phyloP scores from a whole-genome alignment of 139 green algal genomes.

The Astrephomene gubernaculifera region DNA sequence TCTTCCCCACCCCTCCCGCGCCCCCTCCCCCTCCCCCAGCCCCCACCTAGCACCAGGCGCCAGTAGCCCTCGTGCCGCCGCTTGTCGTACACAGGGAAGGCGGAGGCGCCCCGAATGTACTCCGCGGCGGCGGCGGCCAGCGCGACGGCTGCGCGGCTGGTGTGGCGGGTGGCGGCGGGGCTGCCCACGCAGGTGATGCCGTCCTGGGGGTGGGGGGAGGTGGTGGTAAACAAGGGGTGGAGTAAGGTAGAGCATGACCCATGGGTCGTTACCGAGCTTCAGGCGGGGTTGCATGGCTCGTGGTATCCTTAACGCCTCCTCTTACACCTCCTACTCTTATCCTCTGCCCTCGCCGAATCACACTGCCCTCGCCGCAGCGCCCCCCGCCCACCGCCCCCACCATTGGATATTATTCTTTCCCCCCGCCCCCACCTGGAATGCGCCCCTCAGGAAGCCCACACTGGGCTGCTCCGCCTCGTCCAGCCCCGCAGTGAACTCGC shows the following conservation, averaged over 20 bases:
- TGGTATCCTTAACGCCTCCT: too few relatives aligned
- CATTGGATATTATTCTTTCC: too few relatives aligned
- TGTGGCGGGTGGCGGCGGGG: constrained; percentile 52
- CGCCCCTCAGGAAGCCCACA: constrained; percentile 60
- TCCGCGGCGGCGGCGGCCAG: constrained; percentile 44
- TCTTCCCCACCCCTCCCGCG: background rate
- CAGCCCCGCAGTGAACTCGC: constrained; percentile 59
- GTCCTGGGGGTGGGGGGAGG: constrained; percentile 35
- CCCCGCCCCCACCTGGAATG: constrained; percentile 31
- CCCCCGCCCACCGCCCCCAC: too few relatives aligned
- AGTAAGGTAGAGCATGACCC: too few relatives aligned
- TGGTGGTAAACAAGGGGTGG: too few relatives aligned
- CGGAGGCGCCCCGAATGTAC: constrained; percentile 38
- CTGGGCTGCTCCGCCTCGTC: constrained; percentile 37
- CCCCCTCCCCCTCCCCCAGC: background rate
- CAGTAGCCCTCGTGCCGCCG: constrained; percentile 55
- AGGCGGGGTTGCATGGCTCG: too few relatives aligned
- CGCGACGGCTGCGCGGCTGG: constrained; percentile 19
- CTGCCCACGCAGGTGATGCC: constrained; percentile 45
- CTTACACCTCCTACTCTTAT: too few relatives aligned
- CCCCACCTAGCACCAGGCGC: constrained; percentile 48
- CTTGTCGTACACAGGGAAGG: constrained; percentile 62
- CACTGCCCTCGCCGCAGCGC: too few relatives aligned
- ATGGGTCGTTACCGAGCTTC: too few relatives aligned
- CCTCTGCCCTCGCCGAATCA: too few relatives aligned